Percentiles rank a stretch among this genome's conserved stretches.
Evolutionary conservation across 1,139 yeast genomes (phyloP).

Genomic region (Yamadazyma oceani): DNA sequence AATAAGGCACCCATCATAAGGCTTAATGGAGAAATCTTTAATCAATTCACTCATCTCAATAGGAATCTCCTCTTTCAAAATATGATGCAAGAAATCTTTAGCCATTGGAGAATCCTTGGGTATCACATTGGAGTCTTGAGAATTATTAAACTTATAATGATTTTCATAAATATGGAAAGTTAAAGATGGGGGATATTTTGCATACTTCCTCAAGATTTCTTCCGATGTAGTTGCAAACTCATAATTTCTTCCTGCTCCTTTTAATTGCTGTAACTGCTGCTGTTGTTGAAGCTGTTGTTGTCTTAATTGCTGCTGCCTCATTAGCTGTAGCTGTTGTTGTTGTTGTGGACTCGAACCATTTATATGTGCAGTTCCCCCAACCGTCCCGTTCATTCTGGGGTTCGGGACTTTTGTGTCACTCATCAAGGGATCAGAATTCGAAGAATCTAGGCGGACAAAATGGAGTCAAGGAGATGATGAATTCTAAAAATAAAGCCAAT

Average conservation of each 20-base stretch:
- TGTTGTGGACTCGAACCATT: slow-evolving; percentile 7
- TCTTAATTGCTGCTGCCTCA: slow-evolving; percentile 6
- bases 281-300: slow-evolving; percentile 33
- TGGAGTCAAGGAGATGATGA: too few species aligned
- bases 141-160: slow-evolving; percentile 77
- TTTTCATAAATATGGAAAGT: slow-evolving; percentile 89
- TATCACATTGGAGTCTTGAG: slow-evolving; percentile 70
- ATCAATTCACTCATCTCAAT: slow-evolving; percentile 86
- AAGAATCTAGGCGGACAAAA: too few species aligned
- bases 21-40: slow-evolving; percentile 77
- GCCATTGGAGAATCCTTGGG: slow-evolving; percentile 82
- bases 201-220: slow-evolving; percentile 75
- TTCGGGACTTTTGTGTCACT: slow-evolving; percentile 1
- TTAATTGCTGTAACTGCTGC: slow-evolving; percentile 38
- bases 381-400: slow-evolving; percentile 1
- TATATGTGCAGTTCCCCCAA: background rate
- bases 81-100: slow-evolving; percentile 74
- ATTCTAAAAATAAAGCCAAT: too few species aligned
- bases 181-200: slow-evolving; percentile 76
- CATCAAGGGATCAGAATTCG: background rate
- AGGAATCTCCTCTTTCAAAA: slow-evolving; percentile 81
- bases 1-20: slow-evolving; percentile 88
- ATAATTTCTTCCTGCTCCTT: slow-evolving; percentile 36
- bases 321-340: slow-evolving; percentile 8
- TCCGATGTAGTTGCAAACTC: slow-evolving; percentile 71